Base-by-base conservation (phyloP, 2,329 filamentous ascomycete genomes). In the Alternaria ventricosa region DNA sequence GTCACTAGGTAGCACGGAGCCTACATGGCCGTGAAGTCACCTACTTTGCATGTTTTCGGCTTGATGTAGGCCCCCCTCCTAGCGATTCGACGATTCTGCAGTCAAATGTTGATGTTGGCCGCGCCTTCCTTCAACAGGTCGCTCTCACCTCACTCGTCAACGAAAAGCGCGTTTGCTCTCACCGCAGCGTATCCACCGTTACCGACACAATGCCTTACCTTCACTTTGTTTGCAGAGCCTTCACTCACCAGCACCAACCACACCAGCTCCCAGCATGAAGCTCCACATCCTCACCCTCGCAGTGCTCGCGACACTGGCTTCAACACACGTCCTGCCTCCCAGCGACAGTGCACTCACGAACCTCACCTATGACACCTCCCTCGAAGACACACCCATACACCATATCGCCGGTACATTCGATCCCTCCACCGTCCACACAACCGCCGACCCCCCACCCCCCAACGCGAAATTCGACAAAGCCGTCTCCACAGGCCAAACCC, bases 381-480 rank as follows among this genome's bases (percentile, higher is more conserved):
- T 43, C 30, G 25, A 44, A 25, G 15, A 20, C 8, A 28, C 12
- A 4, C 27, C 18, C 25, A 1, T 1, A 25, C 1, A 41, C n/a
- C 4, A 51, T 15, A 18, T 3, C 18, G 27, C 12, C 8, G 6
- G 10, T 1, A 3, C 20, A 5, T 45, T 9, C 1, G 9, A 27
- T 6, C 5, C 15, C 25, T 51, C 27, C 18, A 55, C 5, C 23
- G 54, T 43, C 18, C 8, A 60, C 22, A 55, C 43, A 8, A 6
- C 30, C 18, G 56, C 49, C n/a, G 50, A 55, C 7, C 15, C 15
- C 8, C 43, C 44, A 18, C 53, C 36, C 6, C 53, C 36, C 6
- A 33, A 41, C 36, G 36, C 30, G 20, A 57, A 55, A 22, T 64
- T 20, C 6, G 49, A 65, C 12, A 65, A 65, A 41, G 47, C 57